A percentile compares a stretch with the other conserved stretches of the same genome.
These are phyloP conservation scores for Phytophthora fragariae DNA, from an alignment of 352 stramenopile species.

Conservation along the genomic window DNA sequence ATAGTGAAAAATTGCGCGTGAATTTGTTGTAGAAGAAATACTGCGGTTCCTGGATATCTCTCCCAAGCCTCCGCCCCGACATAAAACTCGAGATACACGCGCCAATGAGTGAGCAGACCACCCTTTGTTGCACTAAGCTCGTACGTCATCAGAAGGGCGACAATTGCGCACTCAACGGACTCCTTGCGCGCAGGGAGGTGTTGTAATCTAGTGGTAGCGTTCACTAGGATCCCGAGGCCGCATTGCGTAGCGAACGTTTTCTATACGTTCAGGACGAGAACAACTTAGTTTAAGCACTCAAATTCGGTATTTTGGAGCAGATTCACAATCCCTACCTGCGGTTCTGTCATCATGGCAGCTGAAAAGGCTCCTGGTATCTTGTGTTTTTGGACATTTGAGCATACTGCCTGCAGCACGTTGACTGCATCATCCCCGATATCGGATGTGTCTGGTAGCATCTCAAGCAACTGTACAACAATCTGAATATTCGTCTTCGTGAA, in stretches of 20 bases:
- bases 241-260: slow-evolving; percentile 12
- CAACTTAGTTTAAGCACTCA: slow-evolving; percentile 1
- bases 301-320: background rate
- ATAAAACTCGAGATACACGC: slow-evolving; percentile 30
- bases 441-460: background rate
- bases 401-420: slow-evolving; percentile 9
- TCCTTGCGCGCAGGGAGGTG: slow-evolving; percentile 10
- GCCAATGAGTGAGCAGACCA: slow-evolving; percentile 26
- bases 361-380: slow-evolving; percentile 3
- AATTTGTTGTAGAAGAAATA: slow-evolving; percentile 31
- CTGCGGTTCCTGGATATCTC: background rate
- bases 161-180: slow-evolving; percentile 13
- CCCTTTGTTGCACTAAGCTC: slow-evolving; percentile 25
- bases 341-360: slow-evolving; percentile 21
- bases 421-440: slow-evolving; percentile 16
- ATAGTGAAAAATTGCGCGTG: slow-evolving; percentile 22
- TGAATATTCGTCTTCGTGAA: slow-evolving; percentile 29
- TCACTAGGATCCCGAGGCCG: slow-evolving; percentile 18
- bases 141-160: slow-evolving; percentile 19
- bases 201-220: background rate
- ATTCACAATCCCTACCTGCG: slow-evolving; percentile 14
- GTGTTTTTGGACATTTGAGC: slow-evolving; percentile 8
- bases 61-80: slow-evolving; percentile 13
- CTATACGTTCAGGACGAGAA: slow-evolving; percentile 3
- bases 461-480: slow-evolving; percentile 17